Percentiles rank a stretch among this genome's conserved stretches.
Evolutionary conservation across 2,329 filamentous ascomycete genomes (phyloP).

Genomic region (Fusarium sp.): DNA sequence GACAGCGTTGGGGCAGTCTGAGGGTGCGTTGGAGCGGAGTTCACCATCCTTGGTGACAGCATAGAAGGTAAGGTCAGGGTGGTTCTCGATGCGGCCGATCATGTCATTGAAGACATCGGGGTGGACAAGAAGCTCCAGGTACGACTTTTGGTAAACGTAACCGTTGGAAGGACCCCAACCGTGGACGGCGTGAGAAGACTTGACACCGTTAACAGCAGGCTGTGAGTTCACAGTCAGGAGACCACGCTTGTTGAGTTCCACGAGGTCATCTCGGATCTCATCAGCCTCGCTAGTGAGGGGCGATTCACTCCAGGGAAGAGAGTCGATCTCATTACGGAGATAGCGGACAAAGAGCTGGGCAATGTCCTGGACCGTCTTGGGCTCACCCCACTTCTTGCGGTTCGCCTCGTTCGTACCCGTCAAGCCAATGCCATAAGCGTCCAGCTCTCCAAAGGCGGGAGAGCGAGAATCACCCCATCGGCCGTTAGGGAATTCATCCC

Average conservation of each 20-base stretch:
- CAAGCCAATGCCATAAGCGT: slow-evolving; percentile 92
- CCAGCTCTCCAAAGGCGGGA: slow-evolving; percentile 94
- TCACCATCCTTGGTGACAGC: slow-evolving; percentile 87
- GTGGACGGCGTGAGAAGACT: slow-evolving; percentile 86
- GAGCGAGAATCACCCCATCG: slow-evolving; percentile 98
- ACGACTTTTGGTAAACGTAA: slow-evolving; percentile 98
- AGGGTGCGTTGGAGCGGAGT: slow-evolving; percentile 84
- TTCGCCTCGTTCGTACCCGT: slow-evolving; percentile 97
- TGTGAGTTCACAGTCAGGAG: slow-evolving; percentile 98
- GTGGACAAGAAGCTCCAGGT: slow-evolving; percentile 90
- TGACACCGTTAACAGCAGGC: slow-evolving; percentile 90
- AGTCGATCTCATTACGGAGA: slow-evolving; percentile 81
- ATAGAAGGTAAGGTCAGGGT: slow-evolving; percentile 92
- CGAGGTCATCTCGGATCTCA: slow-evolving; percentile 79
- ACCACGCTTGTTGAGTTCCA: slow-evolving; percentile 86
- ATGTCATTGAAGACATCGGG: slow-evolving; percentile 83
- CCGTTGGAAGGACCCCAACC: slow-evolving; percentile 96
- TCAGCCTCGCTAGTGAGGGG: slow-evolving; percentile 87
- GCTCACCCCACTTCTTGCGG: slow-evolving; percentile 93
- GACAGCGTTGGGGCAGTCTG: slow-evolving; percentile 94
- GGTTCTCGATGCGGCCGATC: slow-evolving; percentile 79
- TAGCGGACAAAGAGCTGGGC: slow-evolving; percentile 87
- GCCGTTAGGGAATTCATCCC: slow-evolving; percentile 99
- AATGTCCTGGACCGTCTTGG: slow-evolving; percentile 82
- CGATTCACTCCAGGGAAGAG: slow-evolving; percentile 93